Percentiles rank a stretch among this genome's conserved stretches.
Conservation (phyloP, 2,329 filamentous ascomycete species). For the Cryphonectria japonica region DNA sequence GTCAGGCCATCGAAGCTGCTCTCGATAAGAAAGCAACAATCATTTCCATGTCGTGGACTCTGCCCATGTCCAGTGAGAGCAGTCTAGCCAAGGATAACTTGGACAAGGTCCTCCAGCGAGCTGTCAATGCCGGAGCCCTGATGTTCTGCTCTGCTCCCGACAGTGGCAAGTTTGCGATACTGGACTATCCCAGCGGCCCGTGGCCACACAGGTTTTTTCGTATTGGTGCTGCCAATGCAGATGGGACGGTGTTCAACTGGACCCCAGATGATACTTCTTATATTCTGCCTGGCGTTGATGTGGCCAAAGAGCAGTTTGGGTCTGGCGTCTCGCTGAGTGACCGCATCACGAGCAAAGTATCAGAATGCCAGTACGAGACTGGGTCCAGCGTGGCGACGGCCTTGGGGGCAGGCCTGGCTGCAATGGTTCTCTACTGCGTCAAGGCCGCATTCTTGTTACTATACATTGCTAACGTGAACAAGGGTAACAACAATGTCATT, state of each 20-base stretch:
- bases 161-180: neutral
- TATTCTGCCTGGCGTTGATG: no score
- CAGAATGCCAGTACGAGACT: no score
- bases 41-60: neutral
- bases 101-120: neutral
- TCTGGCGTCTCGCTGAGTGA: no score
- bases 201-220: neutral
- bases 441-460: neutral
- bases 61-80: neutral
- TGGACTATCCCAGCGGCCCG: no score
- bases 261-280: no score
- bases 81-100: neutral
- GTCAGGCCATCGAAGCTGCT: neutral
- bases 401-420: neutral
- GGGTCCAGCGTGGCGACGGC: neutral
- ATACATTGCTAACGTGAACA: neutral
- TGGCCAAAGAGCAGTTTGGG: no score
- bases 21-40: neutral
- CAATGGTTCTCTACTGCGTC: neutral
- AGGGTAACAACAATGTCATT: neutral
- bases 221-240: neutral
- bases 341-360: no score
- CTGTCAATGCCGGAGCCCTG: neutral
- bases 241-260: neutral
- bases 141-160: neutral